Conservation (phyloP, 2,329 filamentous ascomycete genomes). For the Paradendryphiella salina region DNA sequence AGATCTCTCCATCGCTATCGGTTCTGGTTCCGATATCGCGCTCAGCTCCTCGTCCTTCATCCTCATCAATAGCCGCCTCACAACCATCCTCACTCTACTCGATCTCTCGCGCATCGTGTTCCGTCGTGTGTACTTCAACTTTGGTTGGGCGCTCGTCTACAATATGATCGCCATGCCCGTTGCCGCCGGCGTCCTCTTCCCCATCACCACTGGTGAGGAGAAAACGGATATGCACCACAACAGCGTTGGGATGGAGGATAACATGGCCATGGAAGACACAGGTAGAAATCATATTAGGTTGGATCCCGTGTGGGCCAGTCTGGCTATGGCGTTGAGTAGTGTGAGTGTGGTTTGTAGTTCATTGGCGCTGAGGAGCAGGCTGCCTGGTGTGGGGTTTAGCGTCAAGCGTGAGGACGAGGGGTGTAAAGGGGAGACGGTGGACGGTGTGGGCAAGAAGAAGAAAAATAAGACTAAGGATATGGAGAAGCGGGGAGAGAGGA, state of each 20-base stretch:
- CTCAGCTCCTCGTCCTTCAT: slow-evolving; percentile 82
- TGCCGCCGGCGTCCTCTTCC: slow-evolving; percentile 78
- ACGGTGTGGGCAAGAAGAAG: no score
- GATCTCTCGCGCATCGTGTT: slow-evolving; percentile 73
- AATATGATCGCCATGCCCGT: slow-evolving; percentile 78
- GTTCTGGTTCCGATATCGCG: slow-evolving; percentile 79
- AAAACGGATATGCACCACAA: slow-evolving; percentile 50
- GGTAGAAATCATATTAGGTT: slow-evolving; percentile 62
- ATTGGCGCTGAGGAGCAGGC: slow-evolving; percentile 64
- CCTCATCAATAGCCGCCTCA: slow-evolving; percentile 71
- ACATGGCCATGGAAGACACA: slow-evolving; percentile 44
- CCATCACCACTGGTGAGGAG: slow-evolving; percentile 54
- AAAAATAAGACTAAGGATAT: no score
- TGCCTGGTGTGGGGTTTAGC: slow-evolving; percentile 52
- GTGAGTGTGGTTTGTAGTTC: slow-evolving; percentile 87
- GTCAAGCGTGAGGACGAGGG: slow-evolving; percentile 2
- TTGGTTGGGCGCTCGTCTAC: slow-evolving; percentile 82
- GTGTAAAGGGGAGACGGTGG: no score
- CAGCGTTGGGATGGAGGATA: slow-evolving; percentile 36
- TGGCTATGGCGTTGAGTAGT: slow-evolving; percentile 92
- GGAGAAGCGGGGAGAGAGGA: no score
- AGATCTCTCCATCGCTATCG: slow-evolving; percentile 81
- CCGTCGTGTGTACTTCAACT: slow-evolving; percentile 79
- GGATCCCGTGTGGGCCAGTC: slow-evolving; percentile 81
- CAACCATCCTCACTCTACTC: slow-evolving; percentile 72